These are phyloP conservation scores for Arthroderma sp. DNA, from an alignment of 2,329 filamentous ascomycete genomes.

Conservation along the genomic window DNA sequence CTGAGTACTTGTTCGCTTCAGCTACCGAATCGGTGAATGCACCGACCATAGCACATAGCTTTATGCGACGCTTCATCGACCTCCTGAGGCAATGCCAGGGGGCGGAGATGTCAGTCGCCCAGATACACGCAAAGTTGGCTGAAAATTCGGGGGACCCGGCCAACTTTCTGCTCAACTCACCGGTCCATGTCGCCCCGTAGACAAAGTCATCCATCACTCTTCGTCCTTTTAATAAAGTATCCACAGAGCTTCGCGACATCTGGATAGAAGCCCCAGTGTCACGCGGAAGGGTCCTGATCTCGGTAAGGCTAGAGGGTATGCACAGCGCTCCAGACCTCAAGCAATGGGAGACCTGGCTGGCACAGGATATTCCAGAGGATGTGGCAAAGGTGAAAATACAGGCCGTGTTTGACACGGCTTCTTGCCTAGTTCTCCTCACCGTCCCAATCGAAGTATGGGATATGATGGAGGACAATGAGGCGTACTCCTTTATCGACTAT, in stretches of 20 bases:
- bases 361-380: conserved; percentile 1
- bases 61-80: not conserved
- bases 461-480: conserved; percentile 4
- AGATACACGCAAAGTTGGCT: not conserved
- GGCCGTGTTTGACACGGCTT: conserved; percentile 3
- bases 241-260: too few relatives aligned
- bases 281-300: too few relatives aligned
- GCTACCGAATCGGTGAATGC: not conserved
- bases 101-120: not conserved
- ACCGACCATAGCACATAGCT: not conserved
- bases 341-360: too few relatives aligned
- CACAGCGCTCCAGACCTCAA: too few relatives aligned
- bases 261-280: too few relatives aligned
- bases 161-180: not conserved
- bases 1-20: not conserved
- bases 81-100: not conserved
- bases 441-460: conserved; percentile 6
- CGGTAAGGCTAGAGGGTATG: too few relatives aligned
- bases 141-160: not conserved
- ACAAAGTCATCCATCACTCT: not conserved
- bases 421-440: conserved; percentile 2
- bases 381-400: conserved; percentile 5
- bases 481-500: conserved; percentile 5
- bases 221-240: not conserved
- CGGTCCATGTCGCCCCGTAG: conserved; percentile 2